A percentile compares a stretch with the other conserved stretches of the same genome.
These are phyloP conservation scores for Geosmithia putterillii DNA, from an alignment of 2,329 filamentous ascomycete genomes.

Conservation along the genomic window DNA sequence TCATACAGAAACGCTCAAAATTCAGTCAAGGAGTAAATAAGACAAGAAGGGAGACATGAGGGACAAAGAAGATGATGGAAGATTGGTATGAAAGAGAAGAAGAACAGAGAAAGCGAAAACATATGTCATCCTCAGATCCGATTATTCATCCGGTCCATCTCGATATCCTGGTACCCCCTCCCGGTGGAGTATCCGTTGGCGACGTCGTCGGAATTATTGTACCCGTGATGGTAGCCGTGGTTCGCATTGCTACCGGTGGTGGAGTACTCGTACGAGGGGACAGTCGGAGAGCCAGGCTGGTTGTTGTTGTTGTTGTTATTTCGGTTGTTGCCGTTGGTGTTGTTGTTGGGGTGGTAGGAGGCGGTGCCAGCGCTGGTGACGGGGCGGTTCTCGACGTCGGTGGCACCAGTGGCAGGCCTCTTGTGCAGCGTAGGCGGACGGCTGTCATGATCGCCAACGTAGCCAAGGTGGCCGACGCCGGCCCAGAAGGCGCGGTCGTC, in stretches of 20 bases:
- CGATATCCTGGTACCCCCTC: slow-evolving; percentile 2
- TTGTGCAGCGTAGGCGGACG: background rate
- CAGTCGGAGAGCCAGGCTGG: too few species aligned
- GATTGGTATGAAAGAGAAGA: background rate
- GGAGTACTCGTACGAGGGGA: too few species aligned
- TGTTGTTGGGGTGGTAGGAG: background rate
- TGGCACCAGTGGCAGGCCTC: background rate
- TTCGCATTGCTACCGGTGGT: too few species aligned
- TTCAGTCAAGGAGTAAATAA: too few species aligned
- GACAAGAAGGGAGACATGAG: too few species aligned
- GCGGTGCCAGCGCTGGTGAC: background rate
- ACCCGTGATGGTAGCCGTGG: too few species aligned
- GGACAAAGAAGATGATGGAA: background rate
- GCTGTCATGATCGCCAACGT: slow-evolving; percentile 29
- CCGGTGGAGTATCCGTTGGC: too few species aligned
- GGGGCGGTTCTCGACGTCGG: background rate
- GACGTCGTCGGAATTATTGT: too few species aligned
- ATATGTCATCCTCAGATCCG: slow-evolving; percentile 1
- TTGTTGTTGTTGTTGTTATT: too few species aligned
- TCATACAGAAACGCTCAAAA: too few species aligned
- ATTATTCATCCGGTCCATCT: slow-evolving; percentile 4
- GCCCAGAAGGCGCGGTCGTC: slow-evolving; percentile 66
- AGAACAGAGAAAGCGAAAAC: background rate
- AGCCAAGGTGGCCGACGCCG: slow-evolving; percentile 51
- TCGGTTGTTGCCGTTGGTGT: background rate